Evolutionary conservation across 805 yeast species (phyloP).

Genomic region (Blastobotrys attinorum): DNA sequence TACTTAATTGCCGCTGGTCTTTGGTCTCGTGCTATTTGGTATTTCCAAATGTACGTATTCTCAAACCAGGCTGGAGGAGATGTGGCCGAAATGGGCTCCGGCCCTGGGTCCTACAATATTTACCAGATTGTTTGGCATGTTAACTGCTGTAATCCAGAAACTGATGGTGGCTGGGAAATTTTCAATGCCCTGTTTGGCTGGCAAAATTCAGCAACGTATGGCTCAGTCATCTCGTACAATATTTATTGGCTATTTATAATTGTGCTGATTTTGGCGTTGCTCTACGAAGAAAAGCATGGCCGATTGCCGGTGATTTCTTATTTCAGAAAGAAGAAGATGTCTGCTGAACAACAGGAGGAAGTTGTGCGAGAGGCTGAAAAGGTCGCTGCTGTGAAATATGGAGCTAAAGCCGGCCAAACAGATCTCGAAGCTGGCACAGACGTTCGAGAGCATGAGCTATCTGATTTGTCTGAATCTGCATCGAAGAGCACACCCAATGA

Average conservation of each 20-base stretch:
- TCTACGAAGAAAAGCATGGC: constrained; percentile 77
- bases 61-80: constrained; percentile 79
- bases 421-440: neutral
- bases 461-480: too few relatives aligned
- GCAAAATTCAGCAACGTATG: constrained; percentile 94
- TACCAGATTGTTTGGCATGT: constrained; percentile 84
- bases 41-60: constrained; percentile 64
- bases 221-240: constrained; percentile 84
- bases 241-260: constrained; percentile 76
- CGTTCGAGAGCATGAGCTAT: neutral
- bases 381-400: constrained; percentile 11
- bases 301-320: constrained; percentile 54
- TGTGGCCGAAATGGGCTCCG: constrained; percentile 85
- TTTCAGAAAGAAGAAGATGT: constrained; percentile 35
- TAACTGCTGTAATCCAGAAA: constrained; percentile 92
- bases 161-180: constrained; percentile 93
- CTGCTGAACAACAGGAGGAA: constrained; percentile 15
- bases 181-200: constrained; percentile 93
- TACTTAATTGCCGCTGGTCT: constrained; percentile 89
- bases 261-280: constrained; percentile 48
- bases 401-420: neutral
- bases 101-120: constrained; percentile 92
- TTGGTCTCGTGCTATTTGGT: constrained; percentile 91
- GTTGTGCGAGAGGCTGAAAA: constrained; percentile 18
- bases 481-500: too few relatives aligned